Evolutionary conservation across 306 rosid species (phyloP), one percentile per base, ranked within the genome.

Genomic region (Rosa multiflora): DNA sequence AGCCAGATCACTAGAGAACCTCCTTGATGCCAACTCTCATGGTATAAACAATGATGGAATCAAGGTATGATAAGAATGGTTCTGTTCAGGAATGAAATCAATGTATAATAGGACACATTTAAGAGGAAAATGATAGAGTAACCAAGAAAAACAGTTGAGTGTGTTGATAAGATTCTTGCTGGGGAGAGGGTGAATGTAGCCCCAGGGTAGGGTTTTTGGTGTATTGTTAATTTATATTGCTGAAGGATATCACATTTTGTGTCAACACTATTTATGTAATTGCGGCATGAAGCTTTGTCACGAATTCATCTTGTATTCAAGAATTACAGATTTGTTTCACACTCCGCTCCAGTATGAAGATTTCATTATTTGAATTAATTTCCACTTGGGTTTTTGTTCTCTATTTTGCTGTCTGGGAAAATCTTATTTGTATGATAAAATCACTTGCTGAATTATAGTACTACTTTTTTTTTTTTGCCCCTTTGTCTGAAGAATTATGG

Each of bases 1-100:
- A 83, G 74, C 71, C 66, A 89, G 85, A 76, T 91, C 98, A 29
- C 93, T 96, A 32, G 98, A 93, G 89, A 85, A 68, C 68, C 96
- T 96, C 82, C 91, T 96, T 23, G 96, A 89, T 69, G 42, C 80
- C 63, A 85, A 85, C 82, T 35, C 86, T 72, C 79, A 40, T 48
- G 10, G 76, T 32, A 21, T 76, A 69, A 77, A 74, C 79, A 77
- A 86, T 43, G 79, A 63, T 70, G 72, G 66, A 73, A 70, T 49
- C 11, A 39, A 80, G 80, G 82, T 84, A 73, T 78, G 82, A 82
- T 70, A 59, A 56, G 69, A 74, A 62, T 62, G 71, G 58, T 58
- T 35, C 43, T 74, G 58, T 79, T 77, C 70, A 66, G 48, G 42
- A 67, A 79, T 29, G 73, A 72, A 81, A 13, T 40, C 14, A 14